A percentile compares a stretch with the other conserved stretches of the same genome.
Conservation (phyloP, 2,329 filamentous ascomycete species). For the Fusarium austroafricanum region DNA sequence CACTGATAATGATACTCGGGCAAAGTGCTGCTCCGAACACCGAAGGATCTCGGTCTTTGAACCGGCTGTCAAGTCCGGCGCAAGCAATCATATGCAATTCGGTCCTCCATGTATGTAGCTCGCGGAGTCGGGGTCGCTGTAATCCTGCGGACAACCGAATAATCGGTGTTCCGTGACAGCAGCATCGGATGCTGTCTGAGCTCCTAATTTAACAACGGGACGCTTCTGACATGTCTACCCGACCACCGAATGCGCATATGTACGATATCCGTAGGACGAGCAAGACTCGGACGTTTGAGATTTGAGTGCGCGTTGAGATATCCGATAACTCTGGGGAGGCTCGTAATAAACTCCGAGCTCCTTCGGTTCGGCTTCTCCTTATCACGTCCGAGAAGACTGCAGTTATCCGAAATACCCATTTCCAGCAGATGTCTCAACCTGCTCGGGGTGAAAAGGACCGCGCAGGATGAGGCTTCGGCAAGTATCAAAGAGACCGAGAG, state of each 20-base stretch:
- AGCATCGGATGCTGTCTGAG: too few species aligned
- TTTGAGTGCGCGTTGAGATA: too few species aligned
- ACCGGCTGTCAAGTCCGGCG: neutral
- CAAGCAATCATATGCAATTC: neutral
- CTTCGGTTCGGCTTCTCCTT: too few species aligned
- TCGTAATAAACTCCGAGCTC: accelerated
- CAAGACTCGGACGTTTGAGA: too few species aligned
- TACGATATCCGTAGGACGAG: neutral
- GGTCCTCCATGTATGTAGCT: neutral
- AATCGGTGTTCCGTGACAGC: neutral
- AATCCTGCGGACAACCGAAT: neutral
- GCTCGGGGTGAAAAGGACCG: too few species aligned
- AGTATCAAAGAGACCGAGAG: neutral
- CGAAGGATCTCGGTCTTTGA: neutral
- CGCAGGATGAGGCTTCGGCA: neutral
- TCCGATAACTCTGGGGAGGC: accelerated
- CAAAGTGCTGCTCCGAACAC: neutral
- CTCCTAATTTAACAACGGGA: neutral
- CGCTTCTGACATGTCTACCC: neutral
- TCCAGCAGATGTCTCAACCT: neutral
- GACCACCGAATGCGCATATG: neutral
- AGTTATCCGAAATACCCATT: too few species aligned
- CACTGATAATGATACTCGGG: neutral
- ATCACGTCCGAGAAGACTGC: neutral
- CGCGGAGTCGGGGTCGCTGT: neutral